Evolutionary conservation across 2,329 filamentous ascomycete genomes (phyloP), one percentile per base, ranked within the genome.

Genomic region (Ceratocystis harringtonii): DNA sequence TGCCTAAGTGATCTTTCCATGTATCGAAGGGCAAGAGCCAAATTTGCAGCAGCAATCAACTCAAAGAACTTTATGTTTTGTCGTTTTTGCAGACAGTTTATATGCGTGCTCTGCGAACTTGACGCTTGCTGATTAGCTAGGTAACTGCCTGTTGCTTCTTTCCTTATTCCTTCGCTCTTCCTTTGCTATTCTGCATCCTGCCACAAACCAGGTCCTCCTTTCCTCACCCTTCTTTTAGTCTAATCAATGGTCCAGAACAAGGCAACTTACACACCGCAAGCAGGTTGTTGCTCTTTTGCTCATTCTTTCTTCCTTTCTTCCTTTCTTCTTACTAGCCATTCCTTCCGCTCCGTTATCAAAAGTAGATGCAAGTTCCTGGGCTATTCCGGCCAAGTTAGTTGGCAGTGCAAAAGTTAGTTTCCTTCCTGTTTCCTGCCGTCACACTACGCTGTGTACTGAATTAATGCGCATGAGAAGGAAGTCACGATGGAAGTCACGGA

Each of bases 251-350:
- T 15, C 19, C 15, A 30, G 52, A 58, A 58, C 7, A 58, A 58
- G 52, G 52, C 52, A 58, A 58, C 52, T 58, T 58, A 36, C 52
- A 58, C 52, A 58, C 52, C 28, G 52, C 28, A 58, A 58, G 17
- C 52, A 58, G 52, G 48, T 25, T 19, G 48, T 12, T 25, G 48
- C 48, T 52, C 48, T 61, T 44, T 30, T 62, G 22, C 32, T 32
- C 25, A 15, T 57, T 58, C n/a, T 43, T 41, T 36, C 30, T 32
- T 48, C 36, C 30, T 32, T 48, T n/a, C n/a, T n/a, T n/a, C n/a
- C n/a, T 43, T 41, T 36, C 30, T 32, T 48, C 36, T 61, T 28
- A 22, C 32, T 44, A 32, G 15, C 32, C 52, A n/a, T 48, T 48
- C 41, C 43, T 28, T 28, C 60, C 60, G 15, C 30, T 44, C 60